These are phyloP conservation scores for Cryptomeria japonica DNA, from an alignment of 75 land plant genomes.

Conservation along the genomic window DNA sequence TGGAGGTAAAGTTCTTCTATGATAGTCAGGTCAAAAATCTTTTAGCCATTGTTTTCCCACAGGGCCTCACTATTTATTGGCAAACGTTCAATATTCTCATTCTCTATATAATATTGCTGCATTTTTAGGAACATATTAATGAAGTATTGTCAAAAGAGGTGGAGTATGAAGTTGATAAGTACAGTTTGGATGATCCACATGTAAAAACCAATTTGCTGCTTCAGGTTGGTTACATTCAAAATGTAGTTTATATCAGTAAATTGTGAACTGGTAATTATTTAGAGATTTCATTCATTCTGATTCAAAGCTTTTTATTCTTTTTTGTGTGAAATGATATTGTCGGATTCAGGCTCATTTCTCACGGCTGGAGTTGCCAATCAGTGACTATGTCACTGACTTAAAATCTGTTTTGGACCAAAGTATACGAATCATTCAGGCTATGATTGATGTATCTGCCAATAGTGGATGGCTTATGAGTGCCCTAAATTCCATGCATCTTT, in stretches of 20 bases:
- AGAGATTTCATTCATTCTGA: not conserved
- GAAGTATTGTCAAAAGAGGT: constrained; percentile 62
- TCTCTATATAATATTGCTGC: not conserved
- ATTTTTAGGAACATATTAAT: constrained; percentile 80
- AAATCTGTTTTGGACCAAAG: constrained; percentile 99
- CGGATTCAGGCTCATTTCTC: constrained; percentile 90
- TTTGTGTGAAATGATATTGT: not conserved
- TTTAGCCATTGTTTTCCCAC: not conserved
- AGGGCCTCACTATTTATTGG: not conserved
- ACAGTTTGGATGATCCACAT: constrained; percentile 91
- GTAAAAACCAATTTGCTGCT: constrained; percentile 91
- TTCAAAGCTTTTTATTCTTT: not conserved
- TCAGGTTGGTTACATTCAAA: constrained; percentile 52
- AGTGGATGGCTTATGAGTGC: constrained; percentile 96
- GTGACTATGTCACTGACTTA: constrained; percentile 92
- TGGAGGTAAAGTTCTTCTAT: not conserved
- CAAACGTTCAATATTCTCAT: not conserved
- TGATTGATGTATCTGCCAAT: constrained; percentile 98
- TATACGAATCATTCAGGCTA: constrained; percentile 95
- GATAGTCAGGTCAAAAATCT: not conserved
- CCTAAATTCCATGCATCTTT: constrained; percentile 80
- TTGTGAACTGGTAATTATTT: not conserved
- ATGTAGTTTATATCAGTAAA: not conserved
- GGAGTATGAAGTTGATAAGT: constrained; percentile 63
- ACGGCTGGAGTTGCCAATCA: constrained; percentile 79